Conservation (phyloP, 1,284 basidiomycete genomes). For the Pascua guehoae region DNA sequence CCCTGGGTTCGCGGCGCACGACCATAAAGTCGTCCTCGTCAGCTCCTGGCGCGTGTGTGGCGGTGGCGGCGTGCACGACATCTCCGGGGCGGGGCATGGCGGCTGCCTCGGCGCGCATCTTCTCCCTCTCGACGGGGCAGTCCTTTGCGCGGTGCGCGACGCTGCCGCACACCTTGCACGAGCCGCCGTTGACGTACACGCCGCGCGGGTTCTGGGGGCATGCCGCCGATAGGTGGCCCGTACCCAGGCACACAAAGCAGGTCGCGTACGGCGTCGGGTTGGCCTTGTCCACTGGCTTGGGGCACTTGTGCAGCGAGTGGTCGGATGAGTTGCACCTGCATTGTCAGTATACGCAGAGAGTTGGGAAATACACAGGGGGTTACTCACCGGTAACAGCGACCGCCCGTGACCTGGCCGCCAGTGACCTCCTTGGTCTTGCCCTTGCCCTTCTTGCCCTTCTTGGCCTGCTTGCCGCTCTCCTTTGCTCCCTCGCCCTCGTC, state of each 20-base stretch:
- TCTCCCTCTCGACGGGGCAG: conserved; percentile 54
- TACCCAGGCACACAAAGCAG: conserved; percentile 81
- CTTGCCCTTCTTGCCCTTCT: conserved; percentile 24
- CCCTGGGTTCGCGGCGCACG: conserved; percentile 48
- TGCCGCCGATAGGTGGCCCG: conserved; percentile 73
- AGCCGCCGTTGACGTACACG: conserved; percentile 85
- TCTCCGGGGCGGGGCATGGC: too few species aligned
- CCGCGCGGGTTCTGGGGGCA: conserved; percentile 82
- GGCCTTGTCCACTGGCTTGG: conserved; percentile 59
- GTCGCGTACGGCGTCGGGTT: conserved; percentile 81
- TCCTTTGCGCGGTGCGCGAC: conserved; percentile 82
- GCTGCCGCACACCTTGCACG: conserved; percentile 80
- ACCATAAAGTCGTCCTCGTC: conserved; percentile 92
- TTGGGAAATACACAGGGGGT: neutral
- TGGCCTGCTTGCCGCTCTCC: conserved; percentile 16
- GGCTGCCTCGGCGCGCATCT: neutral
- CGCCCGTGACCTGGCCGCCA: conserved; percentile 52
- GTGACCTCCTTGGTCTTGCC: conserved; percentile 24
- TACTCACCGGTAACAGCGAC: conserved; percentile 76
- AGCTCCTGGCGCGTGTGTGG: conserved; percentile 54
- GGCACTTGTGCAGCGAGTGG: conserved; percentile 76
- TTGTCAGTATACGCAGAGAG: neutral
- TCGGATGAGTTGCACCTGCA: conserved; percentile 74
- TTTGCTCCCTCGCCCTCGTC: conserved; percentile 18
- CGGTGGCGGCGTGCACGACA: too few species aligned